phyloP scores from a whole-genome alignment of 2,329 filamentous ascomycete species.

The Alternaria brassicae region DNA sequence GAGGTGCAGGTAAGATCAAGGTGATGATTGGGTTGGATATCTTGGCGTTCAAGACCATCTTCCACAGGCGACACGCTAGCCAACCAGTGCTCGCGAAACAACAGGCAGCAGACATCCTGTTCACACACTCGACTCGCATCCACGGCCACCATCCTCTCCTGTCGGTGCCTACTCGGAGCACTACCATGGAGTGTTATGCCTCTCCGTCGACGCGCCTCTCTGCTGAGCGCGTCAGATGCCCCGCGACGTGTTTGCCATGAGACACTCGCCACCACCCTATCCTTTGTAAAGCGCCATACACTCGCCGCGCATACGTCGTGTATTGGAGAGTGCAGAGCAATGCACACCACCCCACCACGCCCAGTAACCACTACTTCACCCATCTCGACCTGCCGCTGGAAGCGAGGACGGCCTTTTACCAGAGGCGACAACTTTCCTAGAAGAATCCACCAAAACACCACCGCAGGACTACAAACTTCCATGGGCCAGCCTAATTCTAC shows the following conservation, averaged over 20 bases:
- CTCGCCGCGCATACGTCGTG: neutral
- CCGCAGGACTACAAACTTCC: neutral
- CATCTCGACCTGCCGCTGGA: constrained; percentile 24
- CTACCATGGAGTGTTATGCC: constrained; percentile 49
- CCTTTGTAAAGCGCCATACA: neutral
- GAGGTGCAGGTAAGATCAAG: constrained; percentile 12
- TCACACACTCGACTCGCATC: constrained; percentile 2
- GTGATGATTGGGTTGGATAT: constrained; percentile 25
- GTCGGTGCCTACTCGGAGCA: constrained; percentile 42
- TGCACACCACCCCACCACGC: constrained; percentile 14
- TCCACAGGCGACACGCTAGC: constrained; percentile 26
- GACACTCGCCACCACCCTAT: constrained; percentile 15
- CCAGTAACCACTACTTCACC: constrained; percentile 9
- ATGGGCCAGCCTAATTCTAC: neutral
- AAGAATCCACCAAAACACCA: neutral
- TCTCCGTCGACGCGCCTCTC: constrained; percentile 37
- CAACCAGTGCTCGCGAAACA: constrained; percentile 14
- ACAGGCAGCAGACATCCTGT: constrained; percentile 27
- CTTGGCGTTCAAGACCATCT: constrained; percentile 26
- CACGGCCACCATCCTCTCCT: neutral
- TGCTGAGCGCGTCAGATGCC: constrained; percentile 32
- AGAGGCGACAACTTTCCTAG: constrained; percentile 12
- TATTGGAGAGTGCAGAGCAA: neutral
- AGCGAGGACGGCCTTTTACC: constrained; percentile 27
- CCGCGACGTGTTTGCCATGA: constrained; percentile 25